Evolutionary conservation across 164 flowering plant genomes (phyloP), one percentile per base, ranked within the genome.

Genomic region (Euptelea pleiosperma): DNA sequence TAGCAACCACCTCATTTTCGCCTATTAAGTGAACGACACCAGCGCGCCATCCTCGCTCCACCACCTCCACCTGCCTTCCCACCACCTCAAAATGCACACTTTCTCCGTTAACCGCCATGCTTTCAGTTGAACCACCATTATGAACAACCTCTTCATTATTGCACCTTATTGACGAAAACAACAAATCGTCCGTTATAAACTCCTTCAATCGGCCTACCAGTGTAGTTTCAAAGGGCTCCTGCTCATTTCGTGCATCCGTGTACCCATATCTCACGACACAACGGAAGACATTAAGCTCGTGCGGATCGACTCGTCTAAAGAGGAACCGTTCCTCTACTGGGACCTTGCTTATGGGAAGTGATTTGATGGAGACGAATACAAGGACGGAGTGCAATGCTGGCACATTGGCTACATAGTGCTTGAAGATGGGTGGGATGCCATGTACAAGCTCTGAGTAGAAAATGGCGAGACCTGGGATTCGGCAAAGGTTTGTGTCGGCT

Each of bases 371-470:
- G 18, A 78, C 82, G 29, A 86, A 84, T 2, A 86, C 73, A 22
- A 86, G 70, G n/a, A 81, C 79, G 0, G 83, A 77, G 67, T 84
- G 94, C 9, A 86, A n/a, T 0, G 81, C 79, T 0, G 88, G 88
- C 2, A 84, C 74, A 46, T 81, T 82, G 0, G 28, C 69, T 9
- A 78, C 60, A 26, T 81, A 86, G 29, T 79, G 90, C 64, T 68
- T 62, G 70, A 86, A 84, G 15, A 86, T 82, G 7, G 94, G 90
- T 0, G 89, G 89, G 33, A 86, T 77, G 3, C 93, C 93, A 1
- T 86, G 89, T 2, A 82, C 93, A 12, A 86, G 81, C 64, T 84
- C 88, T 0, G 87, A 82, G 68, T 84, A 86, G 69, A 86, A 80
- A 40, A 86, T 50, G 15, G 82, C 89, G 0, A 86, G 65, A 5